phyloP scores from a whole-genome alignment of 306 rosid species.

The Pterocarpus santalinus region DNA sequence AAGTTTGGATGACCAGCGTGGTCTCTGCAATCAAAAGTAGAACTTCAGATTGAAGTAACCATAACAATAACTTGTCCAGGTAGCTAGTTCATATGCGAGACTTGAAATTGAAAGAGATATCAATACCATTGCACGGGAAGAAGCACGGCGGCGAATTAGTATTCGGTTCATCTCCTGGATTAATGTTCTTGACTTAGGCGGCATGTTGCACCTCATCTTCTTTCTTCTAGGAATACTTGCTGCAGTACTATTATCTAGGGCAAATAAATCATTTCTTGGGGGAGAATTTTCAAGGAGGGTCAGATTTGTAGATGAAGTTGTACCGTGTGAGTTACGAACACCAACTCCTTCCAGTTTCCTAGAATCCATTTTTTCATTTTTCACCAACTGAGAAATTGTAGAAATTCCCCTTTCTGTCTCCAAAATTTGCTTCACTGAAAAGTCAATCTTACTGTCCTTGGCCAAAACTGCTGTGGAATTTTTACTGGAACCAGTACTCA shows the following conservation, averaged over 20 bases:
- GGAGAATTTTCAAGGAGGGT: conserved; percentile 42
- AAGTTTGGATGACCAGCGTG: conserved; percentile 77
- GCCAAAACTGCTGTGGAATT: conserved; percentile 43
- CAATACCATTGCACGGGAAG: conserved; percentile 81
- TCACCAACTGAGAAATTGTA: conserved; percentile 42
- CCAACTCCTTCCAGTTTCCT: conserved; percentile 48
- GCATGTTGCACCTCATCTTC: conserved; percentile 74
- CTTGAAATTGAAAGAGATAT: conserved; percentile 21
- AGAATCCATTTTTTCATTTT: conserved; percentile 31
- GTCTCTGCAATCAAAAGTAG: conserved; percentile 67
- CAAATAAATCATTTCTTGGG: conserved; percentile 37
- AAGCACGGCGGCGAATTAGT: conserved; percentile 64
- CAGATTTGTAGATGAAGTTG: conserved; percentile 46
- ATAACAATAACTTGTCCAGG: conserved; percentile 28
- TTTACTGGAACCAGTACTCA: conserved; percentile 44
- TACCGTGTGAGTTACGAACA: conserved; percentile 27
- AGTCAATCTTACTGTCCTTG: conserved; percentile 44
- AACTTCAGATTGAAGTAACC: conserved; percentile 27
- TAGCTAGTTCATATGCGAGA: conserved; percentile 15
- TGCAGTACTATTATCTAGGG: conserved; percentile 45
- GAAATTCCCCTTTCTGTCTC: conserved; percentile 46
- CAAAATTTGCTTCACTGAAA: conserved; percentile 51
- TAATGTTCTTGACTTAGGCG: conserved; percentile 79
- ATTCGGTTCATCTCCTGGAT: conserved; percentile 76
- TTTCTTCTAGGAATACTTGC: conserved; percentile 49